Evolutionary conservation across 371 early-diverging fungal species (phyloP).

Genomic region (Basidiobolus meristosporus): DNA sequence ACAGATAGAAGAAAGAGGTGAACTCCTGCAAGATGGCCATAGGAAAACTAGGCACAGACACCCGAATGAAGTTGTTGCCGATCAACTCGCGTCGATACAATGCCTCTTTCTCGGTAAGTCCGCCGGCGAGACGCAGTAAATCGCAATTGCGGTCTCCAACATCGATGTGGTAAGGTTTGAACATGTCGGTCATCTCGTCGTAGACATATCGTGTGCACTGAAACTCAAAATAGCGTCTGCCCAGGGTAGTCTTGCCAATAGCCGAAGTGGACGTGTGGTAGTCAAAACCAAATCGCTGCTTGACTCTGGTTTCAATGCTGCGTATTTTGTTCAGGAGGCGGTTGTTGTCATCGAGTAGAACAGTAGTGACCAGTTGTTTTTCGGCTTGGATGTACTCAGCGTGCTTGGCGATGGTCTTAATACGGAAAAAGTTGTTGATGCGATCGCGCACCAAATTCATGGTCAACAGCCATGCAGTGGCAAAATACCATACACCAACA

Average conservation of each 20-base stretch:
- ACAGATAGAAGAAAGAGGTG: conserved; percentile 53
- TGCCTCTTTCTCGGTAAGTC: conserved; percentile 35
- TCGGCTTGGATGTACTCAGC: conserved; percentile 42
- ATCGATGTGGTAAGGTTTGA: conserved; percentile 27
- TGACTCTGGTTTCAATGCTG: conserved; percentile 9
- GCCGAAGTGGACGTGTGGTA: conserved; percentile 13
- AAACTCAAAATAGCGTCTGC: conserved; percentile 38
- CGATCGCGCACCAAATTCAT: conserved; percentile 17
- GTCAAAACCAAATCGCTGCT: conserved; percentile 9
- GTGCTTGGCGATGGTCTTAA: conserved; percentile 19
- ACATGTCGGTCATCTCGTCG: conserved; percentile 12
- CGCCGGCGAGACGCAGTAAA: conserved; percentile 20
- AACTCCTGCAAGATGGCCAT: conserved; percentile 40
- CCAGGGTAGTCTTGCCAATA: background rate
- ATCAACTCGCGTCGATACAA: conserved; percentile 25
- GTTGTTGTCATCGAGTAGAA: conserved; percentile 28
- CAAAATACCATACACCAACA: conserved; percentile 47
- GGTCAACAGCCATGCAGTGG: conserved; percentile 33
- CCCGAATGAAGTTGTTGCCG: conserved; percentile 51
- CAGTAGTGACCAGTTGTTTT: conserved; percentile 19
- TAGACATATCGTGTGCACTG: conserved; percentile 58
- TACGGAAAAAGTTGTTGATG: conserved; percentile 40
- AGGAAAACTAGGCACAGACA: conserved; percentile 26
- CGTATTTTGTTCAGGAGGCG: conserved; percentile 10
- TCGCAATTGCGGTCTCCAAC: conserved; percentile 26